Base-by-base conservation (phyloP, 2,329 filamentous ascomycete genomes). In the Scytalidium lignicola region DNA sequence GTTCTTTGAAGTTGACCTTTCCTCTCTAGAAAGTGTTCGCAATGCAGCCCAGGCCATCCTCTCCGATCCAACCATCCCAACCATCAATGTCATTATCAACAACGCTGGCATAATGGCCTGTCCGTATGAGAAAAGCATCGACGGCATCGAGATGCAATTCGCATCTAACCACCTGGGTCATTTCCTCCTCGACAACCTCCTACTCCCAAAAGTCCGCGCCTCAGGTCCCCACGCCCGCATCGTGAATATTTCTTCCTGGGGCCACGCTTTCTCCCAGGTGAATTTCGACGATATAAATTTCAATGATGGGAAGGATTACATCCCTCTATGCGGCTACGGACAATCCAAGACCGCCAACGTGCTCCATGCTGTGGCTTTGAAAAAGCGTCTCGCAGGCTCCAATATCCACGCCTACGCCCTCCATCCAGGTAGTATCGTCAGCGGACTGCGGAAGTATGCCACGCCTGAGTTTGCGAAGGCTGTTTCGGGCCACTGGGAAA, bases 311-410 rank as follows among this genome's bases (percentile, higher is more conserved):
- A 43, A 50, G 7, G 48, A 48, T 10, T 58, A 56, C 43, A 51
- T 54, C 23, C 44, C 44, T 3, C 69, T 66, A 65, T 53, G 54
- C 7, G 69, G 67, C 3, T 73, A 74, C 50, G 64, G 62, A 1
- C 67, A 70, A 51, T 67, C 66, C 41, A 73, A 73, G 51, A 66
- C 67, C 5, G 68, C 69, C 0, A 67, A 71, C 29, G 68, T 72
- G 9, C 60, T 67, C 21, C 19, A 23, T 21, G 29, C 44, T 15
- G 29, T 41, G 29, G 29, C 22, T 5, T 29, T 46, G 29, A 22
- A 39, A 18, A 41, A 46, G 19, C 17, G 21, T 20, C 29, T 46
- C 13, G 17, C 37, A 12, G 20, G 23, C 4, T 2, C 12, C 7
- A 21, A 39, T n/a, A 23, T 46, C 44, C 29, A 29, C 3, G 44